These are phyloP conservation scores for Penicillium subrubescens DNA, from an alignment of 495 filamentous ascomycete species.

Conservation along the genomic window DNA sequence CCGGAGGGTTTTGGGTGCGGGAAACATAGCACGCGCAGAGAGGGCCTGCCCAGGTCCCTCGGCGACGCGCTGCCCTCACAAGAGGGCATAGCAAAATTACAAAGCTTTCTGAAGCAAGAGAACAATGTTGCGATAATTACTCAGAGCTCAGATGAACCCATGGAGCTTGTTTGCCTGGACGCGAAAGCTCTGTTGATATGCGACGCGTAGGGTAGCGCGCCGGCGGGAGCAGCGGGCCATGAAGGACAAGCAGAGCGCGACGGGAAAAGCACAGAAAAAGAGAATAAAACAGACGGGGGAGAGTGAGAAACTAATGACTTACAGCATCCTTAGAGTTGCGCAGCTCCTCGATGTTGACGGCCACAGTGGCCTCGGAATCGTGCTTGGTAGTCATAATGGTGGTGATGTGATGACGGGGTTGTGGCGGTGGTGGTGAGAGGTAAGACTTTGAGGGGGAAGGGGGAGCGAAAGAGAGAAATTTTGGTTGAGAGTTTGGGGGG, in stretches of 20 bases:
- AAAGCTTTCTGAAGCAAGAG: not conserved
- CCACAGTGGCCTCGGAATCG: constrained; percentile 35
- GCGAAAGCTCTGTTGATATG: constrained; percentile 17
- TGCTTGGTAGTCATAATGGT: constrained; percentile 39
- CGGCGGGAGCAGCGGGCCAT: not conserved
- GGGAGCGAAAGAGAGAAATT: constrained; percentile 17
- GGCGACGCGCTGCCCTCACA: not conserved
- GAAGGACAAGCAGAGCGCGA: not conserved
- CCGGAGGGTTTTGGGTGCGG: constrained; percentile 2
- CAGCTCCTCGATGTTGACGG: constrained; percentile 62
- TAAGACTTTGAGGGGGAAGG: not conserved
- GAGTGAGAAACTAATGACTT: constrained; percentile 33
- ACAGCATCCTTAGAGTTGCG: constrained; percentile 65
- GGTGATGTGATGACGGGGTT: constrained; percentile 4
- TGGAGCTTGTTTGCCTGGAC: not conserved
- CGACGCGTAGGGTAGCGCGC: constrained; percentile 30
- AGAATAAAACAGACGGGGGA: constrained; percentile 4
- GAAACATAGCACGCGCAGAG: constrained; percentile 1
- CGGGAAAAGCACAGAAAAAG: not conserved
- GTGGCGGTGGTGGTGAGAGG: not conserved
- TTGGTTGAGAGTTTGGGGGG: constrained; percentile 9
- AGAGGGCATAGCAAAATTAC: not conserved
- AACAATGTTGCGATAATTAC: not conserved
- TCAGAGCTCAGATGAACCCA: constrained; percentile 6
- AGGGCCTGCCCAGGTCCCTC: not conserved